Base-by-base conservation (phyloP, 306 rosid species). In the Medicago lupulina region DNA sequence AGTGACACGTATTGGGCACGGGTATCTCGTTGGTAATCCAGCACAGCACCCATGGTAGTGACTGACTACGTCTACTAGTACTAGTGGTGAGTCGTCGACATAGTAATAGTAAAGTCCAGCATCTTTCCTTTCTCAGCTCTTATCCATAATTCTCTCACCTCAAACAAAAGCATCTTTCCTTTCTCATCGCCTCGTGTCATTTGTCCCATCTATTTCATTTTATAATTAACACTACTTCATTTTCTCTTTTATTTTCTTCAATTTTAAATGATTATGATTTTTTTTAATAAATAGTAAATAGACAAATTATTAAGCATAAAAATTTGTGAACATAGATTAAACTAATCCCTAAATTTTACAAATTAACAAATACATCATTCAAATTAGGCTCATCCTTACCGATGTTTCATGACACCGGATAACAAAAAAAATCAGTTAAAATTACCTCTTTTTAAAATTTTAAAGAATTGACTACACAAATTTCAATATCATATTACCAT, bases 1-100 rank as follows among this genome's bases (percentile, higher is more conserved):
- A 61, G 44, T 31, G 18, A 61, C 67, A 31, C 67, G 67, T 31
- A 8, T 61, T 31, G 40, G 12, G 67, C 67, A 61, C 67, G 67
- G 67, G 34, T 61, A 61, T 61, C 67, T 31, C 67, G 67, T 13
- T 25, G 40, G 67, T 31, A 15, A 61, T 31, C 67, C 41, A 61
- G 12, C 67, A 61, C 31, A 28, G 31, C 31, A 28, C 41, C 64
- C 66, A 15, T 8, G 66, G 18, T 41, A 25, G 40, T 25, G 9
- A 60, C 14, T 19, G 31, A 9, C 19, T 50, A 7, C 36, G 36
- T 31, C 36, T 3, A 31, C 36, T 23, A 31, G 6, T 55, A 57
- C n/a, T 61, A 14, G 12, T 60, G 40, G 11, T 31, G 43, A 31
- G 19, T 60, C 67, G 67, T 60, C 67, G 67, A 61, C 44, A 31